Conservation (phyloP, 208 protist genomes). For the Blastocrithidia nonstop region DNA sequence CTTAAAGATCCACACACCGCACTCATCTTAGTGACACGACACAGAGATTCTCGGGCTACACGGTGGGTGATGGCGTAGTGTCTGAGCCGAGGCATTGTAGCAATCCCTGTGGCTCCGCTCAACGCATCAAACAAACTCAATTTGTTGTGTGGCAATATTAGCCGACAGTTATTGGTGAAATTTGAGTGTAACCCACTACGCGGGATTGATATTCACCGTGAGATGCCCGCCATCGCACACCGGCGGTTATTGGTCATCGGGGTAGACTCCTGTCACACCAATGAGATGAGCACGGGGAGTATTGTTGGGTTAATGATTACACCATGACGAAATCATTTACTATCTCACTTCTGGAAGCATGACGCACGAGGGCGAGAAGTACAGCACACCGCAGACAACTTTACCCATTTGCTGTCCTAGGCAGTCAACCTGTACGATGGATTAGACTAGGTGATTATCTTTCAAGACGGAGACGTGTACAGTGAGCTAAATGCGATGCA, state of each 20-base stretch:
- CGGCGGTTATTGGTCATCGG: constrained; percentile 58
- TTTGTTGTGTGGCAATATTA: constrained; percentile 19
- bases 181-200: constrained; percentile 62
- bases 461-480: constrained; percentile 79
- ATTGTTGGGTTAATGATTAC: constrained; percentile 58
- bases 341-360: constrained; percentile 69
- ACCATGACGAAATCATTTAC: constrained; percentile 30
- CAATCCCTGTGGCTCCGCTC: constrained; percentile 23
- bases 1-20: constrained; percentile 39
- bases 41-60: constrained; percentile 30
- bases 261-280: constrained; percentile 78
- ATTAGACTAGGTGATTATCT: constrained; percentile 77
- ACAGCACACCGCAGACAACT: constrained; percentile 34
- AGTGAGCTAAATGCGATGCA: constrained; percentile 52
- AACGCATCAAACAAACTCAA: constrained; percentile 11
- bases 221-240: constrained; percentile 41
- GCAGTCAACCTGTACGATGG: constrained; percentile 27
- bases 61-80: constrained; percentile 72
- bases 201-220: constrained; percentile 33
- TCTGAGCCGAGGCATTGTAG: constrained; percentile 57
- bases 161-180: constrained; percentile 22
- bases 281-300: constrained; percentile 32
- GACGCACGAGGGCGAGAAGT: constrained; percentile 46
- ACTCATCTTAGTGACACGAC: constrained; percentile 41
- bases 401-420: constrained; percentile 18